phyloP scores from a whole-genome alignment of 2,329 filamentous ascomycete genomes.

The Neoscytalidium dimidiatum region DNA sequence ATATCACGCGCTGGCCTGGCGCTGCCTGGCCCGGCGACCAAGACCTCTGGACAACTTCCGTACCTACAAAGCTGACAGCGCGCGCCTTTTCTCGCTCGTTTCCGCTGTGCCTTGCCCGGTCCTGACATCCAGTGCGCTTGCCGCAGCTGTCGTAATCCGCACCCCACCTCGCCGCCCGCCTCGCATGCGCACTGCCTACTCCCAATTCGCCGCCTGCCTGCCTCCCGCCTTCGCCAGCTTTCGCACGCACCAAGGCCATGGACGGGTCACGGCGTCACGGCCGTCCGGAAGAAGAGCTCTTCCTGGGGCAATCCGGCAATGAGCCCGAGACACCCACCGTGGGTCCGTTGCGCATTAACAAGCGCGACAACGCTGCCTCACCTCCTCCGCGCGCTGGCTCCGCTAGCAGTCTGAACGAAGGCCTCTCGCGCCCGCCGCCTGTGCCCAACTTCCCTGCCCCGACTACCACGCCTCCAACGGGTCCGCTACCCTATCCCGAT shows the following conservation, averaged over 20 bases:
- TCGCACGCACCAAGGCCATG: slow-evolving; percentile 27
- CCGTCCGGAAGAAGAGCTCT: slow-evolving; percentile 79
- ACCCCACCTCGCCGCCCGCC: background rate
- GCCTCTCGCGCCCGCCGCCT: slow-evolving; percentile 34
- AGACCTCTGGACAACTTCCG: background rate
- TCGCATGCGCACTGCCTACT: background rate
- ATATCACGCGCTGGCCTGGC: slow-evolving; percentile 11
- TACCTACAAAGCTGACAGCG: background rate
- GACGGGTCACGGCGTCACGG: slow-evolving; percentile 58
- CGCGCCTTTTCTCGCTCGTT: background rate
- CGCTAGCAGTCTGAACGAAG: slow-evolving; percentile 62
- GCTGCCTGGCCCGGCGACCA: too few species aligned
- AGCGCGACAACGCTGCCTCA: slow-evolving; percentile 58
- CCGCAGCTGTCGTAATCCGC: slow-evolving; percentile 9
- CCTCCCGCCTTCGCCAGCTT: background rate
- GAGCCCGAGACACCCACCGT: slow-evolving; percentile 72
- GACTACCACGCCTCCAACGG: slow-evolving; percentile 51
- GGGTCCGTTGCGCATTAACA: slow-evolving; percentile 82
- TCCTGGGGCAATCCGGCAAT: slow-evolving; percentile 56
- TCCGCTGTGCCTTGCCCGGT: background rate
- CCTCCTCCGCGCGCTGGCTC: slow-evolving; percentile 59
- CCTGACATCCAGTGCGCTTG: background rate
- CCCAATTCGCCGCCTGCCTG: background rate
- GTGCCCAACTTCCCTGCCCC: slow-evolving; percentile 67
- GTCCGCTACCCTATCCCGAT: slow-evolving; percentile 50